A percentile compares a stretch with the other conserved stretches of the same genome.
Evolutionary conservation across 2,329 filamentous ascomycete genomes (phyloP).

Genomic region (Paradendryphiella salina): DNA sequence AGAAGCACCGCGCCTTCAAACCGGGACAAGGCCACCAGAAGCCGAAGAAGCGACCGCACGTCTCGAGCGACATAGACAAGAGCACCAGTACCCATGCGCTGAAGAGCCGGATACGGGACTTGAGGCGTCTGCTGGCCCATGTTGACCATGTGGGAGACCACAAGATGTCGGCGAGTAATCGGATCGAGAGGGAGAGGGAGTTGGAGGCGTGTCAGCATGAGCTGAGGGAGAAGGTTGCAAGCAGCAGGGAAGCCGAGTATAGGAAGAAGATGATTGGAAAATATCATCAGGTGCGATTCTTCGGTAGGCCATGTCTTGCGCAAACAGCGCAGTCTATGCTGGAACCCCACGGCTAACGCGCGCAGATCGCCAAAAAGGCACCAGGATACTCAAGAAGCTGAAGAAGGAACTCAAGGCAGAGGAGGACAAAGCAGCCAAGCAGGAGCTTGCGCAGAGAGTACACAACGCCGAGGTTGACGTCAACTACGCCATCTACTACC

Average conservation of each 20-base stretch:
- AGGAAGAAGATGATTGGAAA: constrained; percentile 72
- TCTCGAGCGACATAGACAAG: constrained; percentile 30
- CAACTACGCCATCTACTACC: constrained; percentile 74
- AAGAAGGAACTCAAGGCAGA: constrained; percentile 59
- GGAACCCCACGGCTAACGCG: constrained; percentile 4
- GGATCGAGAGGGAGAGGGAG: constrained; percentile 72
- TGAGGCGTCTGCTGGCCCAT: constrained; percentile 67
- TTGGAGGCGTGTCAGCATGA: constrained; percentile 68
- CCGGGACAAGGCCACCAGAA: constrained; percentile 19
- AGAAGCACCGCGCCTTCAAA: constrained; percentile 34
- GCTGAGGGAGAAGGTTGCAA: constrained; percentile 51
- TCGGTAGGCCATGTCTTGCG: constrained; percentile 60
- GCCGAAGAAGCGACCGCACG: constrained; percentile 26
- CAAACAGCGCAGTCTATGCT: background rate
- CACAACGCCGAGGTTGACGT: constrained; percentile 73
- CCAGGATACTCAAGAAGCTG: constrained; percentile 66
- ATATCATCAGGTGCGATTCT: constrained; percentile 84
- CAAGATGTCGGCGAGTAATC: constrained; percentile 66
- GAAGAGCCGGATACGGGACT: constrained; percentile 72
- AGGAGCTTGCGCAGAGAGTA: constrained; percentile 58
- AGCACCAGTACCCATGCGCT: constrained; percentile 58
- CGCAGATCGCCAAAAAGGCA: constrained; percentile 72
- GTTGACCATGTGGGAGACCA: constrained; percentile 53
- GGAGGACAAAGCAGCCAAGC: constrained; percentile 57
- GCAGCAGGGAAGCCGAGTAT: constrained; percentile 62